Evolutionary conservation across 2,329 filamentous ascomycete species (phyloP), one percentile per base, ranked within the genome.

Genomic region (Aureobasidium sp.): DNA sequence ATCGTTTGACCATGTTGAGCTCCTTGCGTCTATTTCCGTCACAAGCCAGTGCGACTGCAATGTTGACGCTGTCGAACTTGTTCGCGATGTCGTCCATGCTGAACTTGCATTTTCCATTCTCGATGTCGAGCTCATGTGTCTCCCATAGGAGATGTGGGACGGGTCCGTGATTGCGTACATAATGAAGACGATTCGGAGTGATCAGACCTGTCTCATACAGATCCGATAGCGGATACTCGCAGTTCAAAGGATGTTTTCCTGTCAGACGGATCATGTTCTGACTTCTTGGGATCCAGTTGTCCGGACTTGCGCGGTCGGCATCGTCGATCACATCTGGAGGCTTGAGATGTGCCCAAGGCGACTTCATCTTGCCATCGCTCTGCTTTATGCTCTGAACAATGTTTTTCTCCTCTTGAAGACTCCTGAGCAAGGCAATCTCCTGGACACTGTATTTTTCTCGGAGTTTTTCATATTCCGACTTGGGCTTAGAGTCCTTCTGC

Each of bases 221-320:
- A 16, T 72, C 71, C 1, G 73, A 73, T 1, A 87, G 75, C 0
- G 78, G 67, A 0, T 82, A 73, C 70, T 87, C 85, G 3, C 79
- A 82, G 65, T 88, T 87, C 64, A 88, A 67, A 0, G 85, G 84
- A 70, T 87, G 84, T 51, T 85, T 85, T 5, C 85, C 84, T 0
- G 84, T 87, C 23, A 85, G 69, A 0, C 85, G 81, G 42, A 86
- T 82, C 6, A 87, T 76, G 31, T 83, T 71, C 0, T 75, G 73
- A 1, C 78, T 80, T 11, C 84, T 79, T 4, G 84, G 84, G 2
- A 87, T 75, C 85, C 84, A 87, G 66, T 85, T 87, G 71, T 87
- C 84, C 0, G 84, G 84, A 2, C 80, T 81, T 68, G 84, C 84
- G 48, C 86, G 83, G 67, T 87, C 85, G 3, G 77, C 75, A 69